Evolutionary conservation across 345 rosid genomes (phyloP).

Genomic region (Gynandropsis gynandra): DNA sequence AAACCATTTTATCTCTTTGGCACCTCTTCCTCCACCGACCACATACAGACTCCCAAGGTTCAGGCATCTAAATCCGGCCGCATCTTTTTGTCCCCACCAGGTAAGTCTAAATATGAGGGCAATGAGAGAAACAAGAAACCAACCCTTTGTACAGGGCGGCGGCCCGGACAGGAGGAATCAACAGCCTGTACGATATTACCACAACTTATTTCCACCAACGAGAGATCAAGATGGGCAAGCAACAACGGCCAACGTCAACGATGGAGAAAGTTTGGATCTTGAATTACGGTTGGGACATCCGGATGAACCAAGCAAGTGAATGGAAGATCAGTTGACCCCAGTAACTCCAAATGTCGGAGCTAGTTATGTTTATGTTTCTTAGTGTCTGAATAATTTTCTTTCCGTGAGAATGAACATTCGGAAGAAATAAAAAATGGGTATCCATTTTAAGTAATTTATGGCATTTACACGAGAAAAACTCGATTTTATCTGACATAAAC

Average conservation of each 20-base stretch:
- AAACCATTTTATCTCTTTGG: slow-evolving; percentile 41
- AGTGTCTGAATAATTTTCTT: neutral
- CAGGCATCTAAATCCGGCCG: slow-evolving; percentile 15
- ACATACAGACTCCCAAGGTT: slow-evolving; percentile 19
- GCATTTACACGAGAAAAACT: neutral
- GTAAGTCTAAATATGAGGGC: slow-evolving; percentile 25
- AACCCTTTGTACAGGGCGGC: slow-evolving; percentile 14
- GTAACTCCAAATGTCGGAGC: too few relatives aligned
- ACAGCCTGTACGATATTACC: slow-evolving; percentile 23
- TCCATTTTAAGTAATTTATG: too few relatives aligned
- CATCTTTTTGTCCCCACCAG: slow-evolving; percentile 28
- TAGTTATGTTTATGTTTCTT: neutral
- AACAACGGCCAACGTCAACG: slow-evolving; percentile 11
- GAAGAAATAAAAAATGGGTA: neutral
- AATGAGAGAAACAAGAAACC: slow-evolving; percentile 16
- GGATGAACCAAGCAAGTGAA: neutral
- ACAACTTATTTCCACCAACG: slow-evolving; percentile 39
- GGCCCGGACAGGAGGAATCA: slow-evolving; percentile 13
- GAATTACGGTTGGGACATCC: slow-evolving; percentile 40
- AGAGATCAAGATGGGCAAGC: slow-evolving; percentile 21
- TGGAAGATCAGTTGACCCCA: too few relatives aligned
- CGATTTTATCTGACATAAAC: neutral
- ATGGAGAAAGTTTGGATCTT: slow-evolving; percentile 42
- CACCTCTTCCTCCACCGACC: slow-evolving; percentile 24
- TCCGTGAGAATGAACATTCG: neutral